These are phyloP conservation scores for Starmera amethionina DNA, from an alignment of 805 yeast species.

Conservation along the genomic window DNA sequence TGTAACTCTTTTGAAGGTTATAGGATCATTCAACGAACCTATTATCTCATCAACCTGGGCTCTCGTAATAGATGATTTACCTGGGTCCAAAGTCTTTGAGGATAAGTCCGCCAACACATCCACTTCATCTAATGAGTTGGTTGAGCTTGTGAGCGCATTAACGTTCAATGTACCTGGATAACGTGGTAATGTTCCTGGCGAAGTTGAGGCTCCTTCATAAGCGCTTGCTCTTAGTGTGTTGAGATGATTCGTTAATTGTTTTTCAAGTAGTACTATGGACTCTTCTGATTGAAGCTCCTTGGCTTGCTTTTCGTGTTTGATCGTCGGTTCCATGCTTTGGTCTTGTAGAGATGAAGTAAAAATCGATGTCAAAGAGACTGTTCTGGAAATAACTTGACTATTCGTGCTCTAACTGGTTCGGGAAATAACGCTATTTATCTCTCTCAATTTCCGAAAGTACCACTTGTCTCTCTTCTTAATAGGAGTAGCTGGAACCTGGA, in stretches of 20 bases:
- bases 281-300: too few species aligned
- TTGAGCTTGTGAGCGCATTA: slow-evolving; percentile 28
- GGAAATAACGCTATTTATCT: too few species aligned
- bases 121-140: slow-evolving; percentile 4
- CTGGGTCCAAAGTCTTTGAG: slow-evolving; percentile 37
- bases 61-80: slow-evolving; percentile 18
- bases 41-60: slow-evolving; percentile 12
- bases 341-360: too few species aligned
- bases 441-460: too few species aligned
- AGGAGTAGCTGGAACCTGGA: too few species aligned
- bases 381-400: too few species aligned
- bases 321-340: too few species aligned
- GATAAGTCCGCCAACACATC: not conserved
- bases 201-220: slow-evolving; percentile 5
- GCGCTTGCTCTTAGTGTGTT: slow-evolving; percentile 8
- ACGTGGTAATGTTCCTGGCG: slow-evolving; percentile 28
- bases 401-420: too few species aligned
- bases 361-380: too few species aligned
- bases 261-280: too few species aligned
- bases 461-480: too few species aligned
- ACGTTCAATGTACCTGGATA: slow-evolving; percentile 37
- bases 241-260: not conserved
- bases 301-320: too few species aligned
- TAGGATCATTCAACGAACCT: slow-evolving; percentile 28
- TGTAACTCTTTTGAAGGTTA: slow-evolving; percentile 31